Evolutionary conservation across 768 basidiomycete genomes (phyloP), one percentile per base, ranked within the genome.

Genomic region (Lactifluus echinatus): DNA sequence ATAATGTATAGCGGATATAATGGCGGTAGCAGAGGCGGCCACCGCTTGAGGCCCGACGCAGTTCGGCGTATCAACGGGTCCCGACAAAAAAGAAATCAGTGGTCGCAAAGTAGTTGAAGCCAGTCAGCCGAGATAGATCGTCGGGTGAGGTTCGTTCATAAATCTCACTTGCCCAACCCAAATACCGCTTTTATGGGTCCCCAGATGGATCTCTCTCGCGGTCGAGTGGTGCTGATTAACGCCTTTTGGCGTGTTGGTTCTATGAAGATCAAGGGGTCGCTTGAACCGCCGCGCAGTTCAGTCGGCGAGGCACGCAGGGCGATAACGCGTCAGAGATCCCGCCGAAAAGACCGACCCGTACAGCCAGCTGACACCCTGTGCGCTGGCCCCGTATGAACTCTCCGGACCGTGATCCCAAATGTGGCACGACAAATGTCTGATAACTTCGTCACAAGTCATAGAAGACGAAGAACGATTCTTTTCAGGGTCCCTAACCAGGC

Each of bases 391-490:
- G 12, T 5, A 50, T 44, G 40, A 36, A 33, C 33, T 21, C 28
- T n/a, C 48, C 53, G 53, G 57, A 11, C 57, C 57, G 52, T 43
- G 42, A 17, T 5, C 19, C 53, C 26, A 28, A 29, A 50, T 45
- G 57, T 44, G 48, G 53, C 39, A 34, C 15, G 40, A 40, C 46
- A 53, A 50, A 49, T 47, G 53, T 59, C 53, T 54, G 53, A 55
- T 55, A n/a, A 14, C 24, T 54, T 50, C 53, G 40, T 33, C 48
- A 50, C 46, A 44, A n/a, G 26, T 44, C 42, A 54, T 49, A 54
- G 51, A 53, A 57, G 43, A 33, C 29, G 28, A 47, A 40, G 29
- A 40, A 8, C 19, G 12, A 10, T 23, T 28, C 8, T 24, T 43
- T 49, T 54, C 40, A 37, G 47, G 57, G 53, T 54, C 51, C 57